phyloP scores from a whole-genome alignment of 2,329 filamentous ascomycete genomes.

The Coniosporium tulheliwenetii region DNA sequence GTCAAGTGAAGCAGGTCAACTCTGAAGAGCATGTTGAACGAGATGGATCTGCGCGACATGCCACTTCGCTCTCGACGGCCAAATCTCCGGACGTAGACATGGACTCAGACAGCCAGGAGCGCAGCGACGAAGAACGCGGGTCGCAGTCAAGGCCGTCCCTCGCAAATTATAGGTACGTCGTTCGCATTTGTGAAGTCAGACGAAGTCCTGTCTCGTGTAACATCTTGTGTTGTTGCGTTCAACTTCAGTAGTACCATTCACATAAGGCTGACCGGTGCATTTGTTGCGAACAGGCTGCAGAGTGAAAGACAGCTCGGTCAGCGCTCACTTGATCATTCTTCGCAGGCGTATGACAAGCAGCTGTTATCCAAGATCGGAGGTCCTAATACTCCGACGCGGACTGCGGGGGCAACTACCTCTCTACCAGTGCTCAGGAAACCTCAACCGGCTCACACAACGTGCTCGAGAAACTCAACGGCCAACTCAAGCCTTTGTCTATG shows the following conservation, averaged over 20 bases:
- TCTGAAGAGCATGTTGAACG: conserved; percentile 3
- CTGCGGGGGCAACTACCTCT: conserved; percentile 14
- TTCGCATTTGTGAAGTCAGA: conserved; percentile 1
- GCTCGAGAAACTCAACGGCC: conserved; percentile 24
- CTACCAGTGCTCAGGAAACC: conserved; percentile 17
- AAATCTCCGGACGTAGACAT: too few relatives aligned
- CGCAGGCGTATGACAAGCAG: conserved; percentile 47
- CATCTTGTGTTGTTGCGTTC: too few relatives aligned
- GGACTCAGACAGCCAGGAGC: conserved; percentile 1
- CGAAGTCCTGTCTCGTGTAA: too few relatives aligned
- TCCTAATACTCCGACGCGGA: conserved; percentile 37
- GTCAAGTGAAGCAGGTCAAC: not conserved
- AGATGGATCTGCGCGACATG: not conserved
- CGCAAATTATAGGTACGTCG: conserved; percentile 26
- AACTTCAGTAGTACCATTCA: too few relatives aligned
- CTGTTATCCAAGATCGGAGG: conserved; percentile 47
- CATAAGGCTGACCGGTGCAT: too few relatives aligned
- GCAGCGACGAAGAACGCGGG: conserved; percentile 13
- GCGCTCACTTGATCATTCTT: conserved; percentile 40
- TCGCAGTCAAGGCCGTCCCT: conserved; percentile 15
- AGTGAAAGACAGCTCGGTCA: conserved; percentile 44
- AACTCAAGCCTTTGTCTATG: conserved; percentile 28
- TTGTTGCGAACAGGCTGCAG: conserved; percentile 30
- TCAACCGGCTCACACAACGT: conserved; percentile 19
- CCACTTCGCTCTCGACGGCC: too few relatives aligned